Evolutionary conservation across 768 basidiomycete species (phyloP), one percentile per base, ranked within the genome.

Genomic region (Mycena metata): DNA sequence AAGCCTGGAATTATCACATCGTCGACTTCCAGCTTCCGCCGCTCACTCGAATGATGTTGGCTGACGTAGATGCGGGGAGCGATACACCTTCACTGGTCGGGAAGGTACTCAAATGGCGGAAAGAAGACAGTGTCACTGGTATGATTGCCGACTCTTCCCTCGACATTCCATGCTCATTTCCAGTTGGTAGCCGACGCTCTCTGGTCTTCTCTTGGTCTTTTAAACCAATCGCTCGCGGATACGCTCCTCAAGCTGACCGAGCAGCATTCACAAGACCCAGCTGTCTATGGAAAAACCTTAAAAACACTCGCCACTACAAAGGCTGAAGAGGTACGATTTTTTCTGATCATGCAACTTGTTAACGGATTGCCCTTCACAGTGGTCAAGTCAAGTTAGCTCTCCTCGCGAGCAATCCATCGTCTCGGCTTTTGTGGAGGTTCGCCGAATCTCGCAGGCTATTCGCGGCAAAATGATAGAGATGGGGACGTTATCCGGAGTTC

Each of bases 51-150:
- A 85, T 99, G 41, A 86, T 99, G 80, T 85, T 99, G 23, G 98
- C 96, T 26, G 98, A 99, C 76, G 96, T 99, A 17, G 94, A 98
- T 74, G 95, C 94, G 11, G 98, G 98, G 12, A 96, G 94, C 72
- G 94, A 98, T 74, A 98, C 98, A 2, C 98, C 98, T 2, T 94
- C 94, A 46, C 88, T 99, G 46, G 96, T 96, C 13, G 90, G 94
- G 35, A 91, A 94, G 78, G 98, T 99, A 5, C 81, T 98, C 70
- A 90, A 89, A 73, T 99, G 97, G 97, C 88, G 94, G 47, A 87
- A 89, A 73, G 87, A 90, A 47, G 84, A 91, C 50, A 78, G 82
- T 16, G 82, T 79, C 36, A 81, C 88, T 77, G 91, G 94, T 89
- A 69, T 60, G 70, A 62, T 11, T 13, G 24, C 64, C 64, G 30